phyloP scores from a whole-genome alignment of 2,329 filamentous ascomycete species.

The Rhynchosporium graminicola region DNA sequence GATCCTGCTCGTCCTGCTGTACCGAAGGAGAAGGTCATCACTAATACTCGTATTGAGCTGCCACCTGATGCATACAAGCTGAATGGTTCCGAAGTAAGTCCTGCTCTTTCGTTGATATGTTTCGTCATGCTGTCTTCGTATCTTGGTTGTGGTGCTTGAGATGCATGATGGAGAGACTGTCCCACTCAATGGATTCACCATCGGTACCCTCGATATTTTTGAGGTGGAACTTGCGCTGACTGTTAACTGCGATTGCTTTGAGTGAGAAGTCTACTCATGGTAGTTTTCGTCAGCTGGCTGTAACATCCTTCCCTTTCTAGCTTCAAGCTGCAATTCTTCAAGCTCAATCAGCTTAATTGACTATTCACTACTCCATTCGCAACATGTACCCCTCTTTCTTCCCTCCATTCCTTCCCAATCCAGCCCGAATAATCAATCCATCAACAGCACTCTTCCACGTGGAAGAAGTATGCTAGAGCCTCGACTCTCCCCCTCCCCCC shows the following conservation, averaged over 20 bases:
- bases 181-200: background rate
- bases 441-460: background rate
- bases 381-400: background rate
- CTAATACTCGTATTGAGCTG: constrained; percentile 54
- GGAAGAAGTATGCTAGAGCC: background rate
- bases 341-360: background rate
- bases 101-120: constrained; percentile 4
- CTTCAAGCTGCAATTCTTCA: background rate
- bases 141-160: background rate
- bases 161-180: background rate
- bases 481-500: background rate
- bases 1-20: constrained; percentile 46
- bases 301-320: background rate
- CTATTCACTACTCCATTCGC: background rate
- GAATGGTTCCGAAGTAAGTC: constrained; percentile 40
- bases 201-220: background rate
- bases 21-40: constrained; percentile 34
- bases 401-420: background rate
- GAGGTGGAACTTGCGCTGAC: background rate
- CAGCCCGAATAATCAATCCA: constrained; percentile 2
- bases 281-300: background rate
- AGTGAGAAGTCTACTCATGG: background rate
- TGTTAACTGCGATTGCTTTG: background rate
- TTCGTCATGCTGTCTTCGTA: background rate
- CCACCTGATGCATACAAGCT: constrained; percentile 57